Percentiles rank a stretch among this genome's conserved stretches.
Evolutionary conservation across 139 green algal genomes (phyloP).

Genomic region (Chlorella sorokiniana): DNA sequence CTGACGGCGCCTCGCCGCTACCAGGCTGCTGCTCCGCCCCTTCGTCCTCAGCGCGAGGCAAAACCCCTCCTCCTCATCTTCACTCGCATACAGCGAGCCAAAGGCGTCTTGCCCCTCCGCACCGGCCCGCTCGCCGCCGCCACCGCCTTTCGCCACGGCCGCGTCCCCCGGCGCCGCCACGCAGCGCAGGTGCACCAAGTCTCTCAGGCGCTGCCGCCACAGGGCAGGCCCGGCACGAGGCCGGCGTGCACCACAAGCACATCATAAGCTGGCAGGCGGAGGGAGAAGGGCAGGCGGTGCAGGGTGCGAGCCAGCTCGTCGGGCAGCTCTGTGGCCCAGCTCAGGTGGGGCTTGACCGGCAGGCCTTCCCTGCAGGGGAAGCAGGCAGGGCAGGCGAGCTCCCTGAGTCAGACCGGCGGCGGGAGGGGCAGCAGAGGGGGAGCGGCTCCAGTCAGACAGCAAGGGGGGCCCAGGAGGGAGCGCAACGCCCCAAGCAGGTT

Average conservation of each 20-base stretch:
- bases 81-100: no score
- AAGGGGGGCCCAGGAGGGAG: no score
- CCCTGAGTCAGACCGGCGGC: no score
- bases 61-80: no score
- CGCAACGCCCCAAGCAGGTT: no score
- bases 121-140: background rate
- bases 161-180: no score
- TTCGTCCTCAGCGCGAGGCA: no score
- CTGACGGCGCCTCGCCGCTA: no score
- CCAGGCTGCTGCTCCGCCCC: no score
- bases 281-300: constrained; percentile 17
- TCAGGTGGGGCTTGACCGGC: background rate
- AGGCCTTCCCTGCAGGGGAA: background rate
- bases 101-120: background rate
- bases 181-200: constrained; percentile 54
- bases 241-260: constrained; percentile 53
- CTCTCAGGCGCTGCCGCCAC: constrained; percentile 48
- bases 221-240: constrained; percentile 50
- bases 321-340: background rate
- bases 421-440: no score
- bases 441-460: no score
- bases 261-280: constrained; percentile 17
- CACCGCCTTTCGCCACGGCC: background rate
- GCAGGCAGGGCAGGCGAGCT: no score
- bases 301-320: background rate